These are phyloP conservation scores for Ascochyta lentis DNA, from an alignment of 2,329 filamentous ascomycete genomes.

Conservation along the genomic window DNA sequence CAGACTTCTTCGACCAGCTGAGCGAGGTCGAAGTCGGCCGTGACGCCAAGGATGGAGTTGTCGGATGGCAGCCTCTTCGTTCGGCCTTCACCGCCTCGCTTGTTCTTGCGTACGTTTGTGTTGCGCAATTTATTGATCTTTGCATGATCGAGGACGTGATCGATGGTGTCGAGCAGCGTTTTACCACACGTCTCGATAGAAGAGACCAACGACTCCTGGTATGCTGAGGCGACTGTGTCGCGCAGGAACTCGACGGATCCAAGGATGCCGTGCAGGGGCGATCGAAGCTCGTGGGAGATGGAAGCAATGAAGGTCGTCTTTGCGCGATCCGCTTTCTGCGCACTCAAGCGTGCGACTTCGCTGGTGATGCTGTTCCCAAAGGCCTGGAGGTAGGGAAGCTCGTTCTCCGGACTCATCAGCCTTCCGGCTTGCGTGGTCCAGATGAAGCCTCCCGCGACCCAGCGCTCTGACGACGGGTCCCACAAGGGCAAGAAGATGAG, in stretches of 20 bases:
- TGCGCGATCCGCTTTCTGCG: conserved; percentile 40
- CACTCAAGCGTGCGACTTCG: conserved; percentile 41
- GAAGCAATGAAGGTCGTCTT: conserved; percentile 53
- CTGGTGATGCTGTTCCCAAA: conserved; percentile 45
- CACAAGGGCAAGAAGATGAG: conserved; percentile 48
- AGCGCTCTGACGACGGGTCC: conserved; percentile 43
- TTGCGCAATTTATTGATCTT: conserved; percentile 47
- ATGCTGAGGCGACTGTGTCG: conserved; percentile 37
- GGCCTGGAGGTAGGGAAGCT: conserved; percentile 44
- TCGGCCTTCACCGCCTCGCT: conserved; percentile 22
- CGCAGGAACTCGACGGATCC: conserved; percentile 48
- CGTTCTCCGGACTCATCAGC: conserved; percentile 41
- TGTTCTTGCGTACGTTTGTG: conserved; percentile 24
- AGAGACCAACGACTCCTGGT: conserved; percentile 51
- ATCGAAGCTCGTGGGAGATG: conserved; percentile 58
- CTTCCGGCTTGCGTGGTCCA: conserved; percentile 42
- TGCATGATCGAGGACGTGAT: conserved; percentile 48
- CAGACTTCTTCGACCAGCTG: conserved; percentile 59
- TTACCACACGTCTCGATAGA: conserved; percentile 48
- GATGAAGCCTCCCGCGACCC: conserved; percentile 43
- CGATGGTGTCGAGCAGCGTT: conserved; percentile 50
- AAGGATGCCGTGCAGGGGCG: conserved; percentile 67
- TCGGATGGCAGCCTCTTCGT: conserved; percentile 36
- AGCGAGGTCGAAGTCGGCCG: conserved; percentile 39
- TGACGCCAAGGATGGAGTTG: conserved; percentile 41